Evolutionary conservation across 495 filamentous ascomycete genomes (phyloP).

Genomic region (Talaromyces nanjingensis): DNA sequence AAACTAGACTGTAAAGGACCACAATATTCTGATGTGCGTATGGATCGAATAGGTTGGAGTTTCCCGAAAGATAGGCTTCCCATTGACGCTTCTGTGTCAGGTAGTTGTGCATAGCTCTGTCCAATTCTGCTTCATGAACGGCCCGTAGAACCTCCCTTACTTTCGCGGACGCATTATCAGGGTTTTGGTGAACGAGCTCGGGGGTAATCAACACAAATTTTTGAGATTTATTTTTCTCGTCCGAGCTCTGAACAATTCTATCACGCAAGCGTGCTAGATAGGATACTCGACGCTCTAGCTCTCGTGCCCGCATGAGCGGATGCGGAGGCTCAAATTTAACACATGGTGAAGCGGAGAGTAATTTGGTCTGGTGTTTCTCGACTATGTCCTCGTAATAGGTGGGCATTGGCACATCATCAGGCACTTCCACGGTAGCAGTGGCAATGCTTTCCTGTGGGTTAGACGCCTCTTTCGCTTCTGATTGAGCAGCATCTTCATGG

Average conservation of each 20-base stretch:
- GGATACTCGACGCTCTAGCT: constrained; percentile 74
- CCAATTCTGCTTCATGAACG: constrained; percentile 92
- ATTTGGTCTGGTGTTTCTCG: constrained; percentile 79
- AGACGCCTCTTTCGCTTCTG: constrained; percentile 11
- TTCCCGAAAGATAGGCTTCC: constrained; percentile 85
- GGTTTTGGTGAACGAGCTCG: constrained; percentile 82
- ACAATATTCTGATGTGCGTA: constrained; percentile 92
- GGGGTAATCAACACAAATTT: constrained; percentile 87
- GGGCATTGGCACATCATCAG: constrained; percentile 82
- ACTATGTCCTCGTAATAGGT: constrained; percentile 94
- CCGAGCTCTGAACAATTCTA: constrained; percentile 40
- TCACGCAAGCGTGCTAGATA: constrained; percentile 78
- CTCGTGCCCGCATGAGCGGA: constrained; percentile 81
- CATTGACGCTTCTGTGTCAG: constrained; percentile 90
- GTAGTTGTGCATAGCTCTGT: constrained; percentile 89
- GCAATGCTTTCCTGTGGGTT: constrained; percentile 7
- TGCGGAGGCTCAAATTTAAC: constrained; percentile 93
- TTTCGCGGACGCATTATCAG: constrained; percentile 68
- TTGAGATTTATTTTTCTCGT: constrained; percentile 55
- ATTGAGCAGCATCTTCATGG: neutral
- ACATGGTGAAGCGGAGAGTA: constrained; percentile 94
- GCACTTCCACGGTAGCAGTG: constrained; percentile 51
- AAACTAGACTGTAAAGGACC: constrained; percentile 89
- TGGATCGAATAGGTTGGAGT: constrained; percentile 82
- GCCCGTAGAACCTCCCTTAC: constrained; percentile 90